phyloP scores from a whole-genome alignment of 805 yeast species.

The Saccharomycopsis sp. region DNA sequence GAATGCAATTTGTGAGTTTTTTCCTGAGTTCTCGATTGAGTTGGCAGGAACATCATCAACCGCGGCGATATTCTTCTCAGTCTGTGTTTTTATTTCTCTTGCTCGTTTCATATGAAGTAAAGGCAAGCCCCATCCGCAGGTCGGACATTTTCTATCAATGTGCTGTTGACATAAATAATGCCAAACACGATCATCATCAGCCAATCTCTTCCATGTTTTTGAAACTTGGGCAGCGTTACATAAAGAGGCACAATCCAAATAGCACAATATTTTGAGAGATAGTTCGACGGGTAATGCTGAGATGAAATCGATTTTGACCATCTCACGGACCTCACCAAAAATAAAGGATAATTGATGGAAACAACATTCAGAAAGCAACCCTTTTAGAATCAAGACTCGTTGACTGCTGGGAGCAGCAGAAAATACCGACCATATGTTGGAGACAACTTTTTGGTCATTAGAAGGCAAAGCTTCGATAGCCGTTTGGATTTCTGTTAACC shows the following conservation, averaged over 20 bases:
- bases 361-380: conserved; percentile 82
- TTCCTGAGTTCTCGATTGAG: too few species aligned
- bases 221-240: conserved; percentile 93
- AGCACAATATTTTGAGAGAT: conserved; percentile 75
- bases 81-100: conserved; percentile 32
- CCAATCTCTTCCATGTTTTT: conserved; percentile 74
- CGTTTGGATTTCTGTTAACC: conserved; percentile 55
- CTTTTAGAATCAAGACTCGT: conserved; percentile 70
- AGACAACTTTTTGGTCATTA: conserved; percentile 68
- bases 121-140: conserved; percentile 99
- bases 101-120: conserved; percentile 80
- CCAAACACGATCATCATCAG: conserved; percentile 97
- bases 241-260: conserved; percentile 85
- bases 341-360: conserved; percentile 89
- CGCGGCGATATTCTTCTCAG: not conserved
- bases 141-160: conserved; percentile 93
- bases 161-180: conserved; percentile 98
- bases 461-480: conserved; percentile 49
- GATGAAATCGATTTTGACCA: conserved; percentile 84
- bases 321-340: conserved; percentile 64
- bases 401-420: conserved; percentile 63
- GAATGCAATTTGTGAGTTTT: too few species aligned
- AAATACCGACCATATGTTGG: conserved; percentile 78
- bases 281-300: conserved; percentile 79
- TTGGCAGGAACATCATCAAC: too few species aligned